Evolutionary conservation across 352 stramenopile species (phyloP), one percentile per base, ranked within the genome.

Genomic region (Pseudoperonospora humuli): DNA sequence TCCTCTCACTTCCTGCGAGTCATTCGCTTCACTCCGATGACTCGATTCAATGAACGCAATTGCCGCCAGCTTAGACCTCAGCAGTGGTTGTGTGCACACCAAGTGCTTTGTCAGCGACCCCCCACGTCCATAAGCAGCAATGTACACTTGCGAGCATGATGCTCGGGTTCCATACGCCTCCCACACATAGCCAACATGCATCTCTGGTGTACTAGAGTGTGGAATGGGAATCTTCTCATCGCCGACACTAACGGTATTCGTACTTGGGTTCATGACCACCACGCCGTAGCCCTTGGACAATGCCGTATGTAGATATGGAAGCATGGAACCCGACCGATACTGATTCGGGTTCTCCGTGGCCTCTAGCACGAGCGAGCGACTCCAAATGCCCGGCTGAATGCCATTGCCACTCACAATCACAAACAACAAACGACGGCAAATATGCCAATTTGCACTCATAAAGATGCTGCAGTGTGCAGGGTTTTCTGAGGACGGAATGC

Each of bases 351-450:
- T 64, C 48, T 84, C 74, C 1, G 61, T 65, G 6, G 76, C 63
- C 35, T 91, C 79, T 27, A 91, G 64, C 40, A 91, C 79, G 17
- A 91, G 70, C 37, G 70, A 86, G 33, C 79, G 76, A 45, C 79
- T 92, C 79, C 79, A 92, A 24, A 92, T 92, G 39, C 79, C 79
- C 3, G 79, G 79, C 42, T 89, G 79, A 55, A 92, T 89, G 46
- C 79, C 79, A 45, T 89, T 89, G 38, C 79, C 79, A 47, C 75
- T 84, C 24, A 86, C 74, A 37, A 92, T 79, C 14, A 92, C 68
- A 39, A 92, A 52, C 24, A 92, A 54, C 18, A 92, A 49, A 28
- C 75, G 75, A 7, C 72, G 53, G 41, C 74, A 86, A 31, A 86
- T 84, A 63, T 84, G 75, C 80, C 80, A 92, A 54, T 90, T 86